A percentile compares a stretch with the other conserved stretches of the same genome.
Evolutionary conservation across 2,329 filamentous ascomycete genomes (phyloP).

Genomic region (Capronia americana): DNA sequence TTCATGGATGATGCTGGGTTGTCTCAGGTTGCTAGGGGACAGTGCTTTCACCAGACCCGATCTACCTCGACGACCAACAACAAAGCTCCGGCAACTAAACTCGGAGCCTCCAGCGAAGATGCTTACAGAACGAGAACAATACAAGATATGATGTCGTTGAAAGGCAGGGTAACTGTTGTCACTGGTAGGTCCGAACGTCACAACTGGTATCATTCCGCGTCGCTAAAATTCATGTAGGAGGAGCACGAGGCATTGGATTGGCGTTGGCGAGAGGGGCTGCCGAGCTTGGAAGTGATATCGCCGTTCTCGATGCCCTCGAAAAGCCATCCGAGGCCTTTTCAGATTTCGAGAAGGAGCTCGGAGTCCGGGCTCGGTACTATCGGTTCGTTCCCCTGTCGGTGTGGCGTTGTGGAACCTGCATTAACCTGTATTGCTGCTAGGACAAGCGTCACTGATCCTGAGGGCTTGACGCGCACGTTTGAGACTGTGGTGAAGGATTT

Average conservation of each 20-base stretch:
- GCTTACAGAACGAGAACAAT: constrained; percentile 18
- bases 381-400: constrained; percentile 8
- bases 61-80: constrained; percentile 18
- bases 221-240: constrained; percentile 19
- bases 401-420: not conserved
- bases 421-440: constrained; percentile 44
- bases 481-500: constrained; percentile 26
- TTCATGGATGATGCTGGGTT: not conserved
- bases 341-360: constrained; percentile 21
- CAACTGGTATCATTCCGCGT: not conserved
- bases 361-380: constrained; percentile 26
- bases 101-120: constrained; percentile 18
- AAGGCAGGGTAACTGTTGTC: constrained; percentile 55
- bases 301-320: constrained; percentile 34
- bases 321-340: constrained; percentile 28
- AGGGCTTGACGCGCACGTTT: constrained; percentile 18
- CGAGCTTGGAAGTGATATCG: constrained; percentile 34
- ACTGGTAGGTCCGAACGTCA: constrained; percentile 45
- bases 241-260: constrained; percentile 35
- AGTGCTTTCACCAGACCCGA: not conserved
- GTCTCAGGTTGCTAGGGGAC: not conserved
- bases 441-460: constrained; percentile 28
- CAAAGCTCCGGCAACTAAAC: constrained; percentile 3
- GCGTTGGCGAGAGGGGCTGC: constrained; percentile 32
- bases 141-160: constrained; percentile 53